phyloP scores from a whole-genome alignment of 768 basidiomycete species.

The Suillus clintonianus region DNA sequence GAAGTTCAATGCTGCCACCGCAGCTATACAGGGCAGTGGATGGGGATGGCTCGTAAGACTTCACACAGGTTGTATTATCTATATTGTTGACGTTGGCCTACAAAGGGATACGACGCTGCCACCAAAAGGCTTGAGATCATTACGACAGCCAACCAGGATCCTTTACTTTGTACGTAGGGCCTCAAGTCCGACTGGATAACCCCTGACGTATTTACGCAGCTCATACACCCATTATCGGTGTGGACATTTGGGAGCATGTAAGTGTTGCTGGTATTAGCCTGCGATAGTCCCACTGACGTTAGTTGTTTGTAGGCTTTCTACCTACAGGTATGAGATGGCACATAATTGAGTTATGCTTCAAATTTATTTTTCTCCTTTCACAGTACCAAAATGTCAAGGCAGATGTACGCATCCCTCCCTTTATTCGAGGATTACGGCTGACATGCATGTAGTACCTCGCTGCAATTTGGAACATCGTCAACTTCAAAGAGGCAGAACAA shows the following conservation, averaged over 20 bases:
- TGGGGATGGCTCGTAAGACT: constrained; percentile 93
- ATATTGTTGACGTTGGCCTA: not conserved
- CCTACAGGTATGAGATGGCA: constrained; percentile 26
- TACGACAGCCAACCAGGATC: constrained; percentile 97
- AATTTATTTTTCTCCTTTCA: constrained; percentile 26
- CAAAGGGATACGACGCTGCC: constrained; percentile 66
- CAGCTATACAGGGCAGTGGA: constrained; percentile 93
- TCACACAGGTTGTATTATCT: not conserved
- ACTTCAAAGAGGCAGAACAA: constrained; percentile 90
- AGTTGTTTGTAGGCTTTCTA: constrained; percentile 62
- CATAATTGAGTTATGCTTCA: not conserved
- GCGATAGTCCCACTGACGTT: constrained; percentile 6
- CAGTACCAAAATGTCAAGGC: constrained; percentile 93
- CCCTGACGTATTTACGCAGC: constrained; percentile 42
- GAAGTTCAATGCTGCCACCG: constrained; percentile 83
- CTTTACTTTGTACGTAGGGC: constrained; percentile 58
- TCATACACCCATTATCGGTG: constrained; percentile 88
- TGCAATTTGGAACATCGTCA: constrained; percentile 95
- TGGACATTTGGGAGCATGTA: constrained; percentile 97
- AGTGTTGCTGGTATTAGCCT: constrained; percentile 30
- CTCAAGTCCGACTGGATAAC: not conserved
- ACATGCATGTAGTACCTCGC: constrained; percentile 71
- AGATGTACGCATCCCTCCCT: constrained; percentile 60
- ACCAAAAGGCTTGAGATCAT: constrained; percentile 83
- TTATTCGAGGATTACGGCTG: not conserved